A percentile compares a stretch with the other conserved stretches of the same genome.
Conservation (phyloP, 1,139 yeast genomes). For the Saccharomyces uvarum region DNA sequence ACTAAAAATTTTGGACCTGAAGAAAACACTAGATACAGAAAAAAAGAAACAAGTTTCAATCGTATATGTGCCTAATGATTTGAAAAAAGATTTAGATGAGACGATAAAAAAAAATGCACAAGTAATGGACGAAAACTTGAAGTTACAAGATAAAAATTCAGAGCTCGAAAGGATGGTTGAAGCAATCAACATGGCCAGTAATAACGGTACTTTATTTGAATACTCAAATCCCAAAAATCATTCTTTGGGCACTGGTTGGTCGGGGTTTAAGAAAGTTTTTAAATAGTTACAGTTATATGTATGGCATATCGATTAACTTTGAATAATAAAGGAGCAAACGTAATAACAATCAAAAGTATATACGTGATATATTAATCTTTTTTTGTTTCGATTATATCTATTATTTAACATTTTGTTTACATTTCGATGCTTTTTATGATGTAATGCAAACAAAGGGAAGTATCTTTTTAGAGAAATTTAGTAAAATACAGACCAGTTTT, state of each 20-base stretch:
- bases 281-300: slow-evolving; percentile 1
- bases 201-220: slow-evolving; percentile 8
- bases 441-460: neutral
- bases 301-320: too few species aligned
- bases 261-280: slow-evolving; percentile 22
- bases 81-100: slow-evolving; percentile 41
- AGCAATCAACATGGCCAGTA: slow-evolving; percentile 11
- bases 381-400: neutral
- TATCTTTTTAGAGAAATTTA: neutral
- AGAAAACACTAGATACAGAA: slow-evolving; percentile 25
- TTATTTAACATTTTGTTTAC: neutral
- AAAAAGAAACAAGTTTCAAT: slow-evolving; percentile 30
- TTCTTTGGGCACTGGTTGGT: slow-evolving; percentile 18
- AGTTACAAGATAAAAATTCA: slow-evolving; percentile 42
- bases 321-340: neutral
- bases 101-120: slow-evolving; percentile 52
- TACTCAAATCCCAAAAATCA: slow-evolving; percentile 5
- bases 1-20: slow-evolving; percentile 47
- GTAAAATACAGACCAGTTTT: neutral
- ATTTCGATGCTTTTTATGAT: neutral
- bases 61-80: slow-evolving; percentile 32
- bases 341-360: neutral
- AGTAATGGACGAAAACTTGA: slow-evolving; percentile 49
- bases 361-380: neutral
- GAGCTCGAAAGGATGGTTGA: slow-evolving; percentile 18